These are phyloP conservation scores for Phyllosticta citriasiana DNA, from an alignment of 2,329 filamentous ascomycete genomes.

Conservation along the genomic window DNA sequence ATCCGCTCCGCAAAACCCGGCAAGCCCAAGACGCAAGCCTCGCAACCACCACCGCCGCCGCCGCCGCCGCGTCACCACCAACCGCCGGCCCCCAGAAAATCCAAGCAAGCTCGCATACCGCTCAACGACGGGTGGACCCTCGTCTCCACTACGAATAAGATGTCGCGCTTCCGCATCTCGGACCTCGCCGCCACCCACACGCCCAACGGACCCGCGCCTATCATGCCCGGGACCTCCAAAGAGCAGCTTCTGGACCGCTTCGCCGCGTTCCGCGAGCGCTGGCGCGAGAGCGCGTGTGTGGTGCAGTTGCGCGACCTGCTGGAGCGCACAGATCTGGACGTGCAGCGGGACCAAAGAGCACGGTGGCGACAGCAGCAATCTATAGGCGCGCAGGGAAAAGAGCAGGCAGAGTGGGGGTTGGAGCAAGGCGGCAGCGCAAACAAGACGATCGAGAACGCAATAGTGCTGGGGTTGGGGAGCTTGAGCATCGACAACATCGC, in stretches of 20 bases:
- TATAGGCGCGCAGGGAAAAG: not conserved
- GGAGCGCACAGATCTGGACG: not conserved
- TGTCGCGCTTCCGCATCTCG: not conserved
- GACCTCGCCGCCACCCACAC: constrained; percentile 11
- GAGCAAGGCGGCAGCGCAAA: not conserved
- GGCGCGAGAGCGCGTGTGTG: constrained; percentile 12
- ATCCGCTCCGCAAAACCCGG: not conserved
- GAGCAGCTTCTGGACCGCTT: constrained; percentile 1
- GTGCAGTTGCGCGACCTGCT: not conserved
- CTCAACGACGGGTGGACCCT: constrained; percentile 28
- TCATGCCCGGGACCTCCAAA: constrained; percentile 3
- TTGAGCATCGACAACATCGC: constrained; percentile 8
- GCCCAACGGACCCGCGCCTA: not conserved
- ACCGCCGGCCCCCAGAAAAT: constrained; percentile 1
- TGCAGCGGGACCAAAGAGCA: not conserved
- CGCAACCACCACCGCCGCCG: not conserved
- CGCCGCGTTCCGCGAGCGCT: constrained; percentile 1
- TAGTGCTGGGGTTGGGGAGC: constrained; percentile 21
- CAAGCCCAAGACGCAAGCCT: not conserved
- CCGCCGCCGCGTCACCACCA: not conserved
- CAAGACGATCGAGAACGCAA: constrained; percentile 15
- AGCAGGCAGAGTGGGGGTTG: not conserved
- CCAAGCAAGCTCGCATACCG: constrained; percentile 22
- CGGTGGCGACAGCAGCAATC: not conserved
- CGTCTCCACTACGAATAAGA: constrained; percentile 15